Base-by-base conservation (phyloP, 257 asterid genomes). In the Primulina tabacum region DNA sequence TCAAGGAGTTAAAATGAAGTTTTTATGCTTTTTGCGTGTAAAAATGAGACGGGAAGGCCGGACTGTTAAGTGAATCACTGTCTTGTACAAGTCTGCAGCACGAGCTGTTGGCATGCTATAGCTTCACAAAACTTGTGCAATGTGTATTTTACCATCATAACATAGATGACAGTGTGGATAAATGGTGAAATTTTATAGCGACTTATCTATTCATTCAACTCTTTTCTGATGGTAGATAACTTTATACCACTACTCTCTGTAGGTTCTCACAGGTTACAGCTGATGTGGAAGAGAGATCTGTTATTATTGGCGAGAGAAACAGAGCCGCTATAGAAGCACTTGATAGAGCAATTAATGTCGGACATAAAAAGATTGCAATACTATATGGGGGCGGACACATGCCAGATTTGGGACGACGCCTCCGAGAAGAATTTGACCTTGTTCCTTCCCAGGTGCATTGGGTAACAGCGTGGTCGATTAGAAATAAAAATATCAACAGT, bases 311-410 rank as follows among this genome's bases (percentile, higher is more conserved):
- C 3, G 99, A 94, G 77, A 85, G 99, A 76, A 94, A 94, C 79
- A 87, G 66, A 75, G 97, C 93, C 14, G 96, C 97, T 12, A 80
- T 81, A 3, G 86, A 89, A 71, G 96, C 97, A 10, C 89, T 91
- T 33, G 76, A 70, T 34, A 80, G 77, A 73, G 96, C 97, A 68
- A 81, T 91, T 0, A 70, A 79, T 8, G 82, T 74, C 30, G 97
- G 99, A 34, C 86, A 85, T 65, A 89, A 83, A 16, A 93, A 86
- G 85, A 89, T 93, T 38, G 97, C 96, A n/a, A 86, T 93, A 60
- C 82, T 91, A 17, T 94, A 91, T 6, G 99, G 97, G 7, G 96
- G 97, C 0, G 99, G 99, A 5, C 99, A 94, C 87, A 94, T 94
- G 99, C 99, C 97, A 2, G 99, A 94, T 70, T 81, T 94, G 81